Evolutionary conservation across 2,329 filamentous ascomycete genomes (phyloP).

Genomic region (Pseudocercospora pini-densiflorae): DNA sequence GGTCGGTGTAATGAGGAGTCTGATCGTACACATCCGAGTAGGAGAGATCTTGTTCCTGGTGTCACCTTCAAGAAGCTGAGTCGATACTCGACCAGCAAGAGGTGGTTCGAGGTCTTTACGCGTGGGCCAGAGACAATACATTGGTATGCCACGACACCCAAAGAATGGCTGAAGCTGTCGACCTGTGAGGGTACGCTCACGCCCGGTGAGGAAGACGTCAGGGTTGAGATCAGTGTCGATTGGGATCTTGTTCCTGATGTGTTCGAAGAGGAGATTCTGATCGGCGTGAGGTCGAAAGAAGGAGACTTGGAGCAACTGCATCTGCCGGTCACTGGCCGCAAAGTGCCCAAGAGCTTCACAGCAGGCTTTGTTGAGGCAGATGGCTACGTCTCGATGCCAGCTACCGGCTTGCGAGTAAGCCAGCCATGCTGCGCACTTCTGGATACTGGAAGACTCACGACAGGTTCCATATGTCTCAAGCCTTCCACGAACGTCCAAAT

Average conservation of each 20-base stretch:
- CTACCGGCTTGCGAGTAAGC: constrained; percentile 39
- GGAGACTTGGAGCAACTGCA: constrained; percentile 44
- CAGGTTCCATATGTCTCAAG: constrained; percentile 42
- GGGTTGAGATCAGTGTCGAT: neutral
- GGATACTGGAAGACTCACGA: constrained; percentile 53
- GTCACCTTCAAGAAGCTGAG: constrained; percentile 55
- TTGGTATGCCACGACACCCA: neutral
- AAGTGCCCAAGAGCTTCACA: constrained; percentile 56
- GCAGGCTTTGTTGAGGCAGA: constrained; percentile 68
- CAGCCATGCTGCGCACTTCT: constrained; percentile 54
- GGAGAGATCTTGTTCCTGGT: constrained; percentile 50
- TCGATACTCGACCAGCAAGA: constrained; percentile 39
- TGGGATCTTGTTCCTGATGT: neutral
- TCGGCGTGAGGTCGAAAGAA: constrained; percentile 11
- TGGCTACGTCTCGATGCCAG: constrained; percentile 43
- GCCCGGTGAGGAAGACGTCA: neutral
- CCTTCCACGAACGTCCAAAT: constrained; percentile 40
- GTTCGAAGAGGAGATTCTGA: neutral
- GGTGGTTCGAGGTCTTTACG: neutral
- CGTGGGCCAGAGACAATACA: neutral
- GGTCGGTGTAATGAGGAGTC: constrained; percentile 44
- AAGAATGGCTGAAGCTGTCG: neutral
- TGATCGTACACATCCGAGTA: constrained; percentile 62
- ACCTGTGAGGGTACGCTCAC: neutral
- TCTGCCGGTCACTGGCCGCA: constrained; percentile 58